Evolutionary conservation across 768 basidiomycete genomes (phyloP).

Genomic region (Megacollybia marginata): DNA sequence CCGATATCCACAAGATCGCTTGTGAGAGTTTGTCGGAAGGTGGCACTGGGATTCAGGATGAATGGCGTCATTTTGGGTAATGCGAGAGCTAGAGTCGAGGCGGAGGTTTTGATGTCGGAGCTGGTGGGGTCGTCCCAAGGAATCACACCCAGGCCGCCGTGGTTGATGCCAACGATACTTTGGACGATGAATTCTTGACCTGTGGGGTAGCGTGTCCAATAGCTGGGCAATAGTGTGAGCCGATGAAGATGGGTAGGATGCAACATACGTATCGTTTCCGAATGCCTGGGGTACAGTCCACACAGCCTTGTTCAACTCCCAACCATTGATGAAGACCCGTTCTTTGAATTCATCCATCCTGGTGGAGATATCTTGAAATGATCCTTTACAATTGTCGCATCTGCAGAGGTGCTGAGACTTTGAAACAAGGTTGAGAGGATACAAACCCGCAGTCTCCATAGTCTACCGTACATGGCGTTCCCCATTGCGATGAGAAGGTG

Average conservation of each 20-base stretch:
- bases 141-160: slow-evolving; percentile 52
- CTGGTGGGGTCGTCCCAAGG: slow-evolving; percentile 51
- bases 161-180: slow-evolving; percentile 60
- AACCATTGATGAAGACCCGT: slow-evolving; percentile 54
- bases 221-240: background rate
- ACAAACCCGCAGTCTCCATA: slow-evolving; percentile 72
- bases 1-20: slow-evolving; percentile 39
- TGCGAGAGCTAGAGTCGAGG: slow-evolving; percentile 40
- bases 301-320: slow-evolving; percentile 60
- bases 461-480: slow-evolving; percentile 53
- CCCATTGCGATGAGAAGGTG: slow-evolving; percentile 53
- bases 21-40: slow-evolving; percentile 31
- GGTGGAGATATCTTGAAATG: slow-evolving; percentile 61
- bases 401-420: slow-evolving; percentile 12
- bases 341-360: slow-evolving; percentile 61
- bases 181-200: slow-evolving; percentile 65
- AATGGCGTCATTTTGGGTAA: slow-evolving; percentile 38
- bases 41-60: slow-evolving; percentile 34
- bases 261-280: slow-evolving; percentile 44
- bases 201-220: slow-evolving; percentile 40
- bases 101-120: slow-evolving; percentile 42
- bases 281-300: slow-evolving; percentile 84
- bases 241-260: background rate
- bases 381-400: slow-evolving; percentile 57
- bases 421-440: background rate